Conservation (phyloP, 1,139 yeast species). For the Pichia sp. region DNA sequence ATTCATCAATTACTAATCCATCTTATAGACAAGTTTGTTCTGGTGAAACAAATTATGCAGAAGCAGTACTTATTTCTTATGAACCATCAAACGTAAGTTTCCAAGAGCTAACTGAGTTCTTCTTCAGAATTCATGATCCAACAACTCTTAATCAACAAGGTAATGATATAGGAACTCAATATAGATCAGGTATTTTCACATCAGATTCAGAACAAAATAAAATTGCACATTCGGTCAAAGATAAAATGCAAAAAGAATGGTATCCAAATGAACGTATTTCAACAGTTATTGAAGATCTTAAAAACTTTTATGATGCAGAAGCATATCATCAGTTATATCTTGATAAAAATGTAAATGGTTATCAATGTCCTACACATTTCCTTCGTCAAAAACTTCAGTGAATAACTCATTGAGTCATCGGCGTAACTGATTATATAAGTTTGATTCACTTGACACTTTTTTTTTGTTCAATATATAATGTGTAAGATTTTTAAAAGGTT, state of each 20-base stretch:
- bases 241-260: constrained; percentile 42
- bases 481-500: too few relatives aligned
- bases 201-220: constrained; percentile 45
- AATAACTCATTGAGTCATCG: too few relatives aligned
- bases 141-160: constrained; percentile 62
- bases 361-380: constrained; percentile 84
- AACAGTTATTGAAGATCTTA: constrained; percentile 64
- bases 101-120: constrained; percentile 67
- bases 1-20: constrained; percentile 39
- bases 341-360: constrained; percentile 72
- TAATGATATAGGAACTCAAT: constrained; percentile 77
- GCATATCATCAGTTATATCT: constrained; percentile 83
- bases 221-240: constrained; percentile 35
- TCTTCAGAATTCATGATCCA: constrained; percentile 88
- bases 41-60: constrained; percentile 66
- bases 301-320: constrained; percentile 82
- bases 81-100: constrained; percentile 60
- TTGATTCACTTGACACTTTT: too few relatives aligned
- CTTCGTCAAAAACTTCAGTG: constrained; percentile 34
- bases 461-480: too few relatives aligned
- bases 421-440: too few relatives aligned
- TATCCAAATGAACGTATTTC: constrained; percentile 44
- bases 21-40: constrained; percentile 70
- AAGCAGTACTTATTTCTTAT: constrained; percentile 73
- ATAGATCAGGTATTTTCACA: constrained; percentile 70